Percentiles rank a stretch among this genome's conserved stretches.
These are phyloP conservation scores for Cinchona pubescens DNA, from an alignment of 257 asterid genomes.

Conservation along the genomic window DNA sequence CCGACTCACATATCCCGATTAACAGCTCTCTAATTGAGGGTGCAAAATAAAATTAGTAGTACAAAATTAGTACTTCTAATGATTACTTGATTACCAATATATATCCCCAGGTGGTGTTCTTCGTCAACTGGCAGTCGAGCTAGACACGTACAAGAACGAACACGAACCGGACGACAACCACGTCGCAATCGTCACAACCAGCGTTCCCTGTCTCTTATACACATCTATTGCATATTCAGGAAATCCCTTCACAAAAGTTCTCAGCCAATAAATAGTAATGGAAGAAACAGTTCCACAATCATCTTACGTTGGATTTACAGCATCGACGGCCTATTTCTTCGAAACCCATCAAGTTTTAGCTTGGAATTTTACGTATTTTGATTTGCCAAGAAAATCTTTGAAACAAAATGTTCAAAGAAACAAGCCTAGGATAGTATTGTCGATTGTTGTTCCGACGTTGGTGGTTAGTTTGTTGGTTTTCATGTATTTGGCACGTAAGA, in stretches of 20 bases:
- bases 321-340: slow-evolving; percentile 48
- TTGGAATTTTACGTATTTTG: slow-evolving; percentile 55
- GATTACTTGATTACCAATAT: background rate
- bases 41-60: too few species aligned
- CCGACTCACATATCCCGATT: too few species aligned
- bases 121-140: slow-evolving; percentile 55
- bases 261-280: slow-evolving; percentile 42
- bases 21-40: too few species aligned
- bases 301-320: slow-evolving; percentile 58
- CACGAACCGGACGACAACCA: slow-evolving; percentile 53
- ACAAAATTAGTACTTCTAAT: too few species aligned
- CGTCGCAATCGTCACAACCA: slow-evolving; percentile 51
- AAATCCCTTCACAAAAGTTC: slow-evolving; percentile 26
- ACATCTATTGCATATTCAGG: slow-evolving; percentile 43
- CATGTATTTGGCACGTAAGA: slow-evolving; percentile 20
- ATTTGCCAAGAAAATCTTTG: slow-evolving; percentile 37
- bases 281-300: slow-evolving; percentile 44
- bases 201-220: too few species aligned
- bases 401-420: slow-evolving; percentile 20
- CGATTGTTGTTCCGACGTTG: slow-evolving; percentile 33
- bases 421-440: slow-evolving; percentile 21
- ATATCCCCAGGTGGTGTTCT: slow-evolving; percentile 41
- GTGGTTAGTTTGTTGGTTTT: slow-evolving; percentile 19
- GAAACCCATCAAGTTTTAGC: slow-evolving; percentile 53
- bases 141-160: slow-evolving; percentile 58